phyloP scores from a whole-genome alignment of 73 alveolate genomes.

The Durusdinium trenchii region DNA sequence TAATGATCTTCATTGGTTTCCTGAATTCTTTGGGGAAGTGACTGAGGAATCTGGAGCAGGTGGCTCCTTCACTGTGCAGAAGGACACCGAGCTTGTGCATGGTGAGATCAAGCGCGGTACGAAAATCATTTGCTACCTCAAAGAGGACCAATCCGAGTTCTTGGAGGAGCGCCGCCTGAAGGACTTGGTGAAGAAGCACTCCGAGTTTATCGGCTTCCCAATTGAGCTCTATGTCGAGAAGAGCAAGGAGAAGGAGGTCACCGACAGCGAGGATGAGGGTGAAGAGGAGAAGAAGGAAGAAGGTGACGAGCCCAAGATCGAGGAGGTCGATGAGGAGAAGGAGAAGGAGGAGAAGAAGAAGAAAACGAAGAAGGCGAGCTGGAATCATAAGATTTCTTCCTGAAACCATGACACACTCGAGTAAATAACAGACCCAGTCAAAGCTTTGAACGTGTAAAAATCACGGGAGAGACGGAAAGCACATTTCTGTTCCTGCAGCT shows the following conservation, averaged over 20 bases:
- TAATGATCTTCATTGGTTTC: too few species aligned
- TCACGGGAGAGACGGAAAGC: too few species aligned
- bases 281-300: slow-evolving; percentile 97
- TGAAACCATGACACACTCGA: too few species aligned
- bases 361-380: slow-evolving; percentile 3
- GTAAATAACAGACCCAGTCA: too few species aligned
- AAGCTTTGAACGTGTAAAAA: too few species aligned
- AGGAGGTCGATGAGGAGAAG: slow-evolving; percentile 96
- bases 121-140: slow-evolving; percentile 98
- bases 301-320: slow-evolving; percentile 82
- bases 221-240: slow-evolving; percentile 96
- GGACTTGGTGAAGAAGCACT: slow-evolving; percentile 98
- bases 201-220: slow-evolving; percentile 99
- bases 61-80: slow-evolving; percentile 59
- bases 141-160: slow-evolving; percentile 99
- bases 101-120: slow-evolving; percentile 98
- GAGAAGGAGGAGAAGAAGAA: neutral
- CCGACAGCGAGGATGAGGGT: slow-evolving; percentile 97
- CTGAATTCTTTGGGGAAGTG: too few species aligned
- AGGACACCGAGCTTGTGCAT: slow-evolving; percentile 98
- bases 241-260: slow-evolving; percentile 98
- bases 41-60: slow-evolving; percentile 44
- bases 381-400: too few species aligned
- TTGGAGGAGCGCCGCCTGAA: slow-evolving; percentile 98
- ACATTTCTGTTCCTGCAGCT: too few species aligned